Evolutionary conservation across 2,329 filamentous ascomycete species (phyloP), one percentile per base, ranked within the genome.

Genomic region (Colletotrichum cordylinicola): DNA sequence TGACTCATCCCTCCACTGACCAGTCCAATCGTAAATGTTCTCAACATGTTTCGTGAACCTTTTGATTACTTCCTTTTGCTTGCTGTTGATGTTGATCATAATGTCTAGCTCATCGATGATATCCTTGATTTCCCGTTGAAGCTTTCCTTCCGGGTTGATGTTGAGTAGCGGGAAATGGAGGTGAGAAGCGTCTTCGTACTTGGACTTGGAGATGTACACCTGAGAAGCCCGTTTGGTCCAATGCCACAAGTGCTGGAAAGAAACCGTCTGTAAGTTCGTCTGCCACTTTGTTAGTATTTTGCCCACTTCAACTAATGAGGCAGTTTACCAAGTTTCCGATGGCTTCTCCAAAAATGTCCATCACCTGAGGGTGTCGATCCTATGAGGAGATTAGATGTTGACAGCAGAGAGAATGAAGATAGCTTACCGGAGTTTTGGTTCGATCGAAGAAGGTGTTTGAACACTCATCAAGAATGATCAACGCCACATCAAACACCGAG

Each of bases 101-200:
- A 89, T 89, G 10, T 86, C 84, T 0, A 90, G 82, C 75, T 90
- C 87, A 16, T 89, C 87, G 2, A 86, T 78, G 27, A 89, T 87
- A 56, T 89, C 87, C 65, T 87, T 86, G 12, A 87, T 85, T 67
- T 89, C 87, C 0, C 82, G 79, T 37, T 87, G 84, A 0, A 89
- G 79, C 24, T 83, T 81, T 0, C 85, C 86, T 74, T 89, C 87
- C 1, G 83, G 82, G 4, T 84, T 85, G 29, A 88, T 88, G 68
- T 87, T 83, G 1, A 88, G 82, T 0, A 86, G 80, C 1, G 79
- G 65, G 65, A 82, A 77, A 66, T 85, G 79, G 1, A 81, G 77
- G 0, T 79, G 78, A 2, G 79, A 78, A 8, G 77, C 77, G 37
- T 82, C 71, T 8, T 71, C 70, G 18, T 77, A 21, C 8, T 79